phyloP scores from a whole-genome alignment of 2,329 filamentous ascomycete species.

The Blastomyces emzantsi region DNA sequence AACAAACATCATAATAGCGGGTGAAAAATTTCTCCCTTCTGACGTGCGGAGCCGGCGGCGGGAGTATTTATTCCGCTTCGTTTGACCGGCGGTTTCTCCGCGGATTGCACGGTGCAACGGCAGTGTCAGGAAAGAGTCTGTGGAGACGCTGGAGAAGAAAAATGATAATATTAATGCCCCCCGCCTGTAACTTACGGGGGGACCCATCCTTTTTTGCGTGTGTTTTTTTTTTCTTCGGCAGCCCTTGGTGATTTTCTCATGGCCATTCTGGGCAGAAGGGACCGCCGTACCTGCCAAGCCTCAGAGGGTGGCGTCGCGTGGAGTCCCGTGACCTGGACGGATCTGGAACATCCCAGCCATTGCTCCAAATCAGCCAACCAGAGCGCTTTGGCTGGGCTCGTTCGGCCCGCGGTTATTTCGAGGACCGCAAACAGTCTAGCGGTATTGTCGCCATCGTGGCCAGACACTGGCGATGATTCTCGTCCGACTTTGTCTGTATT shows the following conservation, averaged over 20 bases:
- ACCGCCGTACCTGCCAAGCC: background rate
- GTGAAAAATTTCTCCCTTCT: background rate
- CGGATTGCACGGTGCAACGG: slow-evolving; percentile 1
- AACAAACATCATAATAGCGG: background rate
- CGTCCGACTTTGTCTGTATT: background rate
- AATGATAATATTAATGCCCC: background rate
- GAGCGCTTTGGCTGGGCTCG: slow-evolving; percentile 17
- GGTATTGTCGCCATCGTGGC: slow-evolving; percentile 15
- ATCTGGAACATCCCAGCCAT: background rate
- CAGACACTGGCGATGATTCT: background rate
- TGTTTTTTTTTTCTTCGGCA: background rate
- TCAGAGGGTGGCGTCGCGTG: background rate
- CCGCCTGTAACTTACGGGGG: background rate
- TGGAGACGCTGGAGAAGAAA: background rate
- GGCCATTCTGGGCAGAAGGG: background rate
- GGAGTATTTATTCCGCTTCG: background rate
- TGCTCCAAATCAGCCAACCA: slow-evolving; percentile 24
- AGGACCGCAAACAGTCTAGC: slow-evolving; percentile 21
- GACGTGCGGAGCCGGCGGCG: background rate
- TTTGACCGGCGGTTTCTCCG: background rate
- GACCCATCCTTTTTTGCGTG: background rate
- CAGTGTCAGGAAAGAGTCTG: background rate
- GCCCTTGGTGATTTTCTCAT: background rate
- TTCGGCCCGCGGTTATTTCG: slow-evolving; percentile 26
- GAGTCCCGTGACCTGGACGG: background rate